phyloP scores from a whole-genome alignment of 2,329 filamentous ascomycete species.

The Phialophora tarda region DNA sequence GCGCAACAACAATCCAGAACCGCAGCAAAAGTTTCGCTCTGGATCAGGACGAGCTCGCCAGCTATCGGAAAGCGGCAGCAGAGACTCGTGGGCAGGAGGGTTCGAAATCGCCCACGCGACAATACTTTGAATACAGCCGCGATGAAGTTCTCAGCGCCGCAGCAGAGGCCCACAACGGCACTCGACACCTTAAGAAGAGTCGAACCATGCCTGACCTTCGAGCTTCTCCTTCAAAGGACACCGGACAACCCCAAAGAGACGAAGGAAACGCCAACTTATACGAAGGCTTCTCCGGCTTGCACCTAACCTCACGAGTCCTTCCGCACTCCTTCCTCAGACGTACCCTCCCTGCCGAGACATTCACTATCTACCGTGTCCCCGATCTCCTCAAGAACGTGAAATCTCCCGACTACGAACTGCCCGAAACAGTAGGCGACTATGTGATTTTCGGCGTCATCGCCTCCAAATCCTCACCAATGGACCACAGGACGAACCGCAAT shows the following conservation, averaged over 20 bases:
- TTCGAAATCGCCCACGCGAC: slow-evolving; percentile 54
- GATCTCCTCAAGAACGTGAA: slow-evolving; percentile 82
- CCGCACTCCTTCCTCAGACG: slow-evolving; percentile 80
- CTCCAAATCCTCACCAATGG: slow-evolving; percentile 81
- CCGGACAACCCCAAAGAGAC: neutral
- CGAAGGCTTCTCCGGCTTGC: slow-evolving; percentile 83
- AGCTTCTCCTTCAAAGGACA: slow-evolving; percentile 19
- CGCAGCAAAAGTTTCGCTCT: slow-evolving; percentile 53
- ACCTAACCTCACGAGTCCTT: slow-evolving; percentile 81
- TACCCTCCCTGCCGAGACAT: slow-evolving; percentile 76
- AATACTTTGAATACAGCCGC: slow-evolving; percentile 63
- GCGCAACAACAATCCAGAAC: slow-evolving; percentile 47
- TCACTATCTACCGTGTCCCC: slow-evolving; percentile 69
- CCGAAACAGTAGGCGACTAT: slow-evolving; percentile 83
- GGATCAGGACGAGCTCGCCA: slow-evolving; percentile 52
- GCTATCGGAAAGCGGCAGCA: slow-evolving; percentile 48
- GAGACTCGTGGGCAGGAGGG: slow-evolving; percentile 38
- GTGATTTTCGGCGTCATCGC: slow-evolving; percentile 88
- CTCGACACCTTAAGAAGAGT: slow-evolving; percentile 28
- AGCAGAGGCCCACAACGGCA: slow-evolving; percentile 36
- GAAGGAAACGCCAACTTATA: slow-evolving; percentile 66
- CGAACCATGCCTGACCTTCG: slow-evolving; percentile 25
- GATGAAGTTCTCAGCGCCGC: slow-evolving; percentile 61
- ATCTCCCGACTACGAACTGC: slow-evolving; percentile 77
- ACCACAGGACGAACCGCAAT: slow-evolving; percentile 52